A percentile compares a stretch with the other conserved stretches of the same genome.
Evolutionary conservation across 495 filamentous ascomycete genomes (phyloP).

Genomic region (Aspergillus heteromorphus): DNA sequence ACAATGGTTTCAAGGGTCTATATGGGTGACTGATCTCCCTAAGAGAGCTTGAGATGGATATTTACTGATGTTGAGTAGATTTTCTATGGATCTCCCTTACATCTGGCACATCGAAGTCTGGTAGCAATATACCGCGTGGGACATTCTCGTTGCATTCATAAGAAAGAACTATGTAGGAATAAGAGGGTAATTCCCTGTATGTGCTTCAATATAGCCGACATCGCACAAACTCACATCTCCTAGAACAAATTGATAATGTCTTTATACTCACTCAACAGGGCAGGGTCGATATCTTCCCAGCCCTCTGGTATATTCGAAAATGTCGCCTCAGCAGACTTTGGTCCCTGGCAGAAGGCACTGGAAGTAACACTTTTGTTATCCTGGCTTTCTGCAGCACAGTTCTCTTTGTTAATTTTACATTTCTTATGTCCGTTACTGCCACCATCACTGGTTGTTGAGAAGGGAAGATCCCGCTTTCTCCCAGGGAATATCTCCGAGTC

Average conservation of each 20-base stretch:
- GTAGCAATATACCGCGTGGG: too few species aligned
- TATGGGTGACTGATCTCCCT: too few species aligned
- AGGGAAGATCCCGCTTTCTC: background rate
- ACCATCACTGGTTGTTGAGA: background rate
- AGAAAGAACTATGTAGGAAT: background rate
- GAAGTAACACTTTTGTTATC: background rate
- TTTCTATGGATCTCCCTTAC: too few species aligned
- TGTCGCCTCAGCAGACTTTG: background rate
- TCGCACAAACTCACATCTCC: background rate
- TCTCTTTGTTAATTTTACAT: background rate
- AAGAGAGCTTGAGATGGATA: too few species aligned
- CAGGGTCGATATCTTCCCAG: slow-evolving; percentile 33
- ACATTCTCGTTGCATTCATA: too few species aligned
- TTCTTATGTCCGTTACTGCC: background rate
- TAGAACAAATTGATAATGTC: slow-evolving; percentile 36
- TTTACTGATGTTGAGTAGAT: too few species aligned
- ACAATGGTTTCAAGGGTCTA: too few species aligned
- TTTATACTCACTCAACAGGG: slow-evolving; percentile 34
- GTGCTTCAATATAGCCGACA: background rate
- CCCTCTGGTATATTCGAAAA: slow-evolving; percentile 9
- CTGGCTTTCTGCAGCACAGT: background rate
- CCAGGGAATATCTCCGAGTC: background rate
- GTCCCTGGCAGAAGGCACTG: background rate
- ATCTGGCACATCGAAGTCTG: too few species aligned
- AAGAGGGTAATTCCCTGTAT: background rate